Evolutionary conservation across 768 basidiomycete species (phyloP).

Genomic region (Candolleomyces aberdarensis): DNA sequence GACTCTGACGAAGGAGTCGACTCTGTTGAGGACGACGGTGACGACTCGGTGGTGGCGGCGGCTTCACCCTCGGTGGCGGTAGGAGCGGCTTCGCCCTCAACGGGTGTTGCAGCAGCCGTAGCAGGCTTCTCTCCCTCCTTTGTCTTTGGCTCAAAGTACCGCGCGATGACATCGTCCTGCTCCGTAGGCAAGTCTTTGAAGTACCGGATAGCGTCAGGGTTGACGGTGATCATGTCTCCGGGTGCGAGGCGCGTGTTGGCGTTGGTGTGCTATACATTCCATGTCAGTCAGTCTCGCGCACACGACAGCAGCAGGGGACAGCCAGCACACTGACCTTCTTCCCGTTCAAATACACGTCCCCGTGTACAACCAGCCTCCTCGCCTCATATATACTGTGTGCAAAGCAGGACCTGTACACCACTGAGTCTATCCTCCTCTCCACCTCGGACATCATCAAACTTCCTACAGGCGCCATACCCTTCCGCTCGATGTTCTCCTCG

Average conservation of each 20-base stretch:
- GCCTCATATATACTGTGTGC: constrained; percentile 90
- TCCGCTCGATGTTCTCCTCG: constrained; percentile 49
- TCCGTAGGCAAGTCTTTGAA: constrained; percentile 40
- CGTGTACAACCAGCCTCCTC: constrained; percentile 79
- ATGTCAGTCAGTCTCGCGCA: background rate
- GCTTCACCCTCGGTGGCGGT: constrained; percentile 5
- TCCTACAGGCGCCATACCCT: constrained; percentile 83
- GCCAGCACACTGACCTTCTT: constrained; percentile 58
- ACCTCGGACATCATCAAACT: constrained; percentile 94
- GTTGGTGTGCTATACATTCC: constrained; percentile 61
- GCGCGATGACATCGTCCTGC: constrained; percentile 32
- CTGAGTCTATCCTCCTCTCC: constrained; percentile 91
- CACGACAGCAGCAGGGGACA: background rate
- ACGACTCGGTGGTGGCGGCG: constrained; percentile 1
- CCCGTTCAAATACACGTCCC: constrained; percentile 86
- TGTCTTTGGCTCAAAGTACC: constrained; percentile 8
- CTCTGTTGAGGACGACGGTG: background rate
- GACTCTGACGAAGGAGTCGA: too few relatives aligned
- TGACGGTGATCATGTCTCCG: constrained; percentile 91
- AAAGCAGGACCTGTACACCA: constrained; percentile 88
- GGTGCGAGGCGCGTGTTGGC: constrained; percentile 88
- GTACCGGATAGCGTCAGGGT: constrained; percentile 77
- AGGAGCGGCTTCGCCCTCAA: background rate
- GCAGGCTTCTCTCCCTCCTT: background rate
- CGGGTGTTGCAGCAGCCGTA: constrained; percentile 7